Conservation (phyloP, 163 green algal genomes). For the Coccomyxa subellipsoidea region DNA sequence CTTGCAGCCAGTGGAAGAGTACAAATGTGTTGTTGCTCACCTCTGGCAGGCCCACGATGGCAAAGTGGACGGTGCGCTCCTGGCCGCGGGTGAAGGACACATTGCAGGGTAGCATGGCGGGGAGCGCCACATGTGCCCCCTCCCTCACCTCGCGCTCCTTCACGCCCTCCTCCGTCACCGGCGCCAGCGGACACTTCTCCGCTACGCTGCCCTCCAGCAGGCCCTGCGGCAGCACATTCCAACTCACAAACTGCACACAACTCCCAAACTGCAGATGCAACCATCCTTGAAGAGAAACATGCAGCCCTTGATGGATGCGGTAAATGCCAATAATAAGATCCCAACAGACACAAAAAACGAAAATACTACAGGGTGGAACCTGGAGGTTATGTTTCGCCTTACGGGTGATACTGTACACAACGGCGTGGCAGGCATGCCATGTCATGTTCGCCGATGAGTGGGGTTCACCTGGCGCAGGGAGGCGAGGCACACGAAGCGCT, state of each 20-base stretch:
- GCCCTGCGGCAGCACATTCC: neutral
- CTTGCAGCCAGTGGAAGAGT: too few relatives aligned
- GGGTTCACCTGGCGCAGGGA: slow-evolving; percentile 44
- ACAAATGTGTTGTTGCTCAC: neutral
- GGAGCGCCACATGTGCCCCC: slow-evolving; percentile 34
- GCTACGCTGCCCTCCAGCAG: slow-evolving; percentile 15
- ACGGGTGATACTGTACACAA: neutral
- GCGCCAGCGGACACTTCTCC: slow-evolving; percentile 19
- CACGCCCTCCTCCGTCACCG: slow-evolving; percentile 30
- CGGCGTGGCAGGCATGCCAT: neutral
- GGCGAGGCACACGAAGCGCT: slow-evolving; percentile 57
- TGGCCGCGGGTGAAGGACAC: slow-evolving; percentile 73
- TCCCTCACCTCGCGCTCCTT: slow-evolving; percentile 36
- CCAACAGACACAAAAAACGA: too few relatives aligned
- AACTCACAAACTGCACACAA: too few relatives aligned
- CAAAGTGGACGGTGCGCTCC: slow-evolving; percentile 70
- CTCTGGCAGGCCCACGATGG: slow-evolving; percentile 42
- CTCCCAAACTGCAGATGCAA: too few relatives aligned
- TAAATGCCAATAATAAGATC: too few relatives aligned
- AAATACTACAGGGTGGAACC: too few relatives aligned
- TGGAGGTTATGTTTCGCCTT: neutral
- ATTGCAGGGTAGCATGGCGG: slow-evolving; percentile 16
- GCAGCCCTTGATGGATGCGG: too few relatives aligned
- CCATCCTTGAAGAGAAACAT: too few relatives aligned
- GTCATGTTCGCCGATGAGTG: too few relatives aligned